Base-by-base conservation (phyloP, 441 rosid genomes). In the Erysimum pusillum region DNA sequence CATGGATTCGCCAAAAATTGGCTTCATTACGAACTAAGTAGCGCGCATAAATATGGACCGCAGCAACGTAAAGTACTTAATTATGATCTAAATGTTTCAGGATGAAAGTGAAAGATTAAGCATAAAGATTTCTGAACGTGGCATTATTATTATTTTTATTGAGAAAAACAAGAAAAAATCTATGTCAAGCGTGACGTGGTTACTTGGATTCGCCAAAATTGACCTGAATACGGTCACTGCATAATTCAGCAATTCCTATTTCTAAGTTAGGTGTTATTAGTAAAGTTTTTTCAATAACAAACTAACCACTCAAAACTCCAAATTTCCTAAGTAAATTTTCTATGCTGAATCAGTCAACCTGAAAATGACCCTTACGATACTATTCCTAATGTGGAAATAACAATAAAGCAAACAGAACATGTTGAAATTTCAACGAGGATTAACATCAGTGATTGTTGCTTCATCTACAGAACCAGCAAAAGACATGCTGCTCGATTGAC, bases 261-360 rank as follows among this genome's bases (percentile, higher is more conserved):
- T 25, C 2, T 25, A 25, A 25, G 28, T 25, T 25, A 25, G 28
- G 28, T 25, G 32, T 56, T 57, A 42, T 69, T 69, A 32, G 64
- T 58, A 7, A 12, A 28, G 17, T 54, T 18, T 53, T 3, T 51
- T 17, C 20, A 0, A 46, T 46, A 46, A 46, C 52, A 22, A 46
- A 46, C 9, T 15, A 18, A 7, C 14, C 1, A 14, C 62, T 8
- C 7, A 25, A 25, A 3, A 1, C 3, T n/a, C 39, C 20, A 0
- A 12, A 57, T 25, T 36, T 17, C 45, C 10, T 11, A 0, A 12
- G 34, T 17, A 4, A n/a, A n/a, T 15, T 63, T 42, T 25, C n/a
- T 9, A 69, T 56, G 68, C 80, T 42, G 74, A 69, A 61, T 58
- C 35, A 10, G 84, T 83, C 46, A 84, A 88, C 1, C 0, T 15